Evolutionary conservation across 2,329 filamentous ascomycete species (phyloP), one percentile per base, ranked within the genome.

Genomic region (Colletotrichum sp.): DNA sequence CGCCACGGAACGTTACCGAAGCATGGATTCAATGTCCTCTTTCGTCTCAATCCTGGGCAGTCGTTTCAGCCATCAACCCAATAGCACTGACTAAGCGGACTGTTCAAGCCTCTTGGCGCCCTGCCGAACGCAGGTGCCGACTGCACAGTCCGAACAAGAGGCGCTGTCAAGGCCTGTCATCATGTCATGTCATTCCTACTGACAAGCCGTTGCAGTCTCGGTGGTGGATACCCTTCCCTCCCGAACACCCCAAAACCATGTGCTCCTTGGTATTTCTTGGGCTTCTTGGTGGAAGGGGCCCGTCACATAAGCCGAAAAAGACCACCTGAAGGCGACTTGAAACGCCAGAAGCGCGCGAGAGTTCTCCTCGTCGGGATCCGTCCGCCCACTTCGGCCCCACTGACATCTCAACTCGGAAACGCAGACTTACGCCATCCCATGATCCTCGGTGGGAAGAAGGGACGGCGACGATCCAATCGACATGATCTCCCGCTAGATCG

Each of bases 401-500:
- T 31, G 16, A 61, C 62, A 63, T 67, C 68, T 58, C 57, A 63
- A 62, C 62, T 73, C 57, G 68, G 72, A 73, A 71, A 73, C 72
- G 33, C 55, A 51, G 47, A 70, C 69, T 71, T 63, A 73, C 68
- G 72, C 68, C 72, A 73, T 73, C 68, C 57, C 72, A 71, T 51
- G 33, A 58, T 51, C 33, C 47, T 27, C 29, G 63, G 62, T 72
- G 72, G 72, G 8, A 57, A 72, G 62, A 58, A 62, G 38, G 27
- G 57, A 67, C 33, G 62, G 38, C 68, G 71, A 55, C 55, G 68
- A 72, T 73, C 72, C 72, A 73, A 73, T 73, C 68, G 62, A 71
- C 57, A 66, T 73, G 72, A 73, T 71, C 62, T 67, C 34, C 68
- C 62, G 57, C 72, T 36, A 71, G 68, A 73, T 73, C 72, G 62